Conservation (phyloP, 192 early-diverging fungal genomes). For the Entrophospora sp. region DNA sequence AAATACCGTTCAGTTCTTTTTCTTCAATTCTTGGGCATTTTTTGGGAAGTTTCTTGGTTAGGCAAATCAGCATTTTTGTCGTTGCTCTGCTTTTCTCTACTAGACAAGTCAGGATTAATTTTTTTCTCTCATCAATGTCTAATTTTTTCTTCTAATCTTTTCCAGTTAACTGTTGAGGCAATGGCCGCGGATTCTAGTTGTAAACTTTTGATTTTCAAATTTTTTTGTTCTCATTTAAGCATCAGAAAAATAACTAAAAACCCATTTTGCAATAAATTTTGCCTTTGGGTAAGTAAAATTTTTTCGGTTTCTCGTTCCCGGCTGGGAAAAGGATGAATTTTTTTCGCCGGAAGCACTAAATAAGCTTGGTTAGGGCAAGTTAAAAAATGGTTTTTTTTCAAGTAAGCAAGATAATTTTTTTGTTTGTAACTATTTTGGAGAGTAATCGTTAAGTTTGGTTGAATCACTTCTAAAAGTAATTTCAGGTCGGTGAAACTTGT, state of each 20-base stretch:
- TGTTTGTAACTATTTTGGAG: slow-evolving; percentile 2
- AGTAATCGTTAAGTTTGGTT: neutral
- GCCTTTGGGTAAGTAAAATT: neutral
- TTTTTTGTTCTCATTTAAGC: neutral
- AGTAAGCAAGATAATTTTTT: neutral
- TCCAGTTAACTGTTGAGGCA: no score
- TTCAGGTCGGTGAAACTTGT: neutral
- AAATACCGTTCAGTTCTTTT: no score
- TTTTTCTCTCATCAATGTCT: no score
- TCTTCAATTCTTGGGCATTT: no score
- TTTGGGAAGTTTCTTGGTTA: no score
- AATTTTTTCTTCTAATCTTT: no score
- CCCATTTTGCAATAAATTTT: neutral
- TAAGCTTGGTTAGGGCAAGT: neutral
- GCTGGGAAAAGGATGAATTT: neutral
- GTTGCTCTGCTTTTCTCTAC: no score
- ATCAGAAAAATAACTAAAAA: neutral
- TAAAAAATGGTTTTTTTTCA: neutral
- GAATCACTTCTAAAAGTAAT: neutral
- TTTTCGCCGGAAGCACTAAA: neutral
- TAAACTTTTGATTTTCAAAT: neutral
- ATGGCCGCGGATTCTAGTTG: neutral
- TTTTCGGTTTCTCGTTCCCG: neutral
- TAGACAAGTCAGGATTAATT: no score
- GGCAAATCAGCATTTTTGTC: no score